Evolutionary conservation across 2,329 filamentous ascomycete genomes (phyloP).

Genomic region (Diaporthe sp.): DNA sequence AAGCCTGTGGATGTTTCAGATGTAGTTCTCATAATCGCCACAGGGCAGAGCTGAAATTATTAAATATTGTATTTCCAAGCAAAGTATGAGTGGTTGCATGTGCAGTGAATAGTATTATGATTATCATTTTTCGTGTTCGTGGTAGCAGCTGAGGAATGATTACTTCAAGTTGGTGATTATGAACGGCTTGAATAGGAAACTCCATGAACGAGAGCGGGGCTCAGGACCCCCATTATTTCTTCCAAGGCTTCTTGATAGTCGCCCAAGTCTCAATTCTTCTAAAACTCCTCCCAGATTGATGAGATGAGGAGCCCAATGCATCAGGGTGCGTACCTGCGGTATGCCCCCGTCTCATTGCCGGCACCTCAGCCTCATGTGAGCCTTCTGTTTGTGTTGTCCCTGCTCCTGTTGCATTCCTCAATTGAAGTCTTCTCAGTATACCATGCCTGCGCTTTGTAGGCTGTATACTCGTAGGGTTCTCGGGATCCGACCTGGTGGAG

Average conservation of each 20-base stretch:
- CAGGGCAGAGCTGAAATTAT: not conserved
- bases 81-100: not conserved
- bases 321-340: not conserved
- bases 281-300: not conserved
- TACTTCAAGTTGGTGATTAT: not conserved
- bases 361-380: not conserved
- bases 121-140: not conserved
- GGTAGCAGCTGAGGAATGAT: not conserved
- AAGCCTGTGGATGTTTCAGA: not conserved
- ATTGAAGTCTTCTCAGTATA: not conserved
- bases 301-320: not conserved
- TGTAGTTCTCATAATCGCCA: not conserved
- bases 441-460: not conserved
- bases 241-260: not conserved
- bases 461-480: not conserved
- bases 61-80: not conserved
- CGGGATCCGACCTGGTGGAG: not conserved
- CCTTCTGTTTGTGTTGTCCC: not conserved
- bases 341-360: not conserved
- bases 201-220: not conserved
- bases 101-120: not conserved
- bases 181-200: not conserved
- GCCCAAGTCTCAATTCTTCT: not conserved
- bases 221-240: not conserved
- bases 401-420: not conserved